Base-by-base conservation (phyloP, 2,329 filamentous ascomycete species). In the Diatrype stigma region DNA sequence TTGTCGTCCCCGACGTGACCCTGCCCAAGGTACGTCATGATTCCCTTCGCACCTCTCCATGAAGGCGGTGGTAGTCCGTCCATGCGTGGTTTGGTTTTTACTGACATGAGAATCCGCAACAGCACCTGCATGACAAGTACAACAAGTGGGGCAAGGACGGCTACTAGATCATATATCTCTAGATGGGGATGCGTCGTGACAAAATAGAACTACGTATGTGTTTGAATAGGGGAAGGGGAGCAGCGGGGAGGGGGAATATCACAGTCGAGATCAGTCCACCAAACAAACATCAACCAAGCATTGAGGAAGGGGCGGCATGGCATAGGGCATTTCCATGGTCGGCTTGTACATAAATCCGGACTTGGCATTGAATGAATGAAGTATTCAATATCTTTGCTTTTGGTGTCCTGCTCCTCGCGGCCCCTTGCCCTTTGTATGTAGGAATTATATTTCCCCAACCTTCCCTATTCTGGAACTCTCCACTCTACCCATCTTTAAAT, bases 111-210 rank as follows among this genome's bases (percentile, higher is more conserved):
- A 32, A 46, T 30, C 5, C 26, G 26, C 26, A 30, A 51, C 64
- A 95, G 90, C 81, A 87, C 66, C 84, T 96, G 59, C 94, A 99
- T 77, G 94, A 99, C 64, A 88, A 87, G 78, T 97, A 87, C 85
- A 99, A 99, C 89, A 99, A 99, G 82, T 97, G 90, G 85, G 94
- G 94, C 73, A 97, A 97, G 85, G 94, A 97, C 62, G 92, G 90
- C 63, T 97, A 88, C 76, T 89, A 60, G 52, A 52, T 44, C 6
- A 23, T 22, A n/a, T n/a, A 19, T n/a, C n/a, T n/a, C 16, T 10
- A 30, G 26, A 30, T 30, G 26, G 26, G 37, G 17, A 40, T 37
- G 3, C 19, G 2, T 40, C 16, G 10, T 40, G 34, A 12, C 26
- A 30, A 30, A 30, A 30, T 30, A 30, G 5, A 6, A 30, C 10